phyloP scores from a whole-genome alignment of 2,329 filamentous ascomycete genomes.

The Phialocephala sp. region DNA sequence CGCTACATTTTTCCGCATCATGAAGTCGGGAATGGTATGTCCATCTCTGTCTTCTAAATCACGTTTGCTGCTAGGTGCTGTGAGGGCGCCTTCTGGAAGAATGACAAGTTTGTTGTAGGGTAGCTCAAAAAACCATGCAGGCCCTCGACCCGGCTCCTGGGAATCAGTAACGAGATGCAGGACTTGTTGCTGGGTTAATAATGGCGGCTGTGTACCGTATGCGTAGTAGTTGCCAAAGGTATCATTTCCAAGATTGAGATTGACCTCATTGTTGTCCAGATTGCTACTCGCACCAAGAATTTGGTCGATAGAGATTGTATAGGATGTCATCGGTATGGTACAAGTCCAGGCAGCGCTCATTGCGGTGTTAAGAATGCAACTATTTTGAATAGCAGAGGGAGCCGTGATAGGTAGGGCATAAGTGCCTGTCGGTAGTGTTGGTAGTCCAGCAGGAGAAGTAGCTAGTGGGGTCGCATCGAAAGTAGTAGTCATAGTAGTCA shows the following conservation, averaged over 20 bases:
- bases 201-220: slow-evolving; percentile 68
- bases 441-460: slow-evolving; percentile 56
- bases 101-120: slow-evolving; percentile 70
- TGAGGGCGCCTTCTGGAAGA: slow-evolving; percentile 41
- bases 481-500: slow-evolving; percentile 45
- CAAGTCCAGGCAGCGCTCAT: slow-evolving; percentile 69
- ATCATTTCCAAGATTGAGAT: slow-evolving; percentile 47
- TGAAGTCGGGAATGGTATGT: slow-evolving; percentile 21
- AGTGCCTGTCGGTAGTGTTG: slow-evolving; percentile 58
- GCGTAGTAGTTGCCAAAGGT: slow-evolving; percentile 49
- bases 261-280: slow-evolving; percentile 40
- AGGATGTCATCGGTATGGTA: slow-evolving; percentile 48
- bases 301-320: slow-evolving; percentile 33
- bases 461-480: slow-evolving; percentile 58
- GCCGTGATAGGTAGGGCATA: slow-evolving; percentile 60
- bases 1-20: slow-evolving; percentile 44
- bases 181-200: slow-evolving; percentile 50
- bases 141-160: slow-evolving; percentile 60
- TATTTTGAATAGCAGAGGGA: slow-evolving; percentile 54
- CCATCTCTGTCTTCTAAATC: slow-evolving; percentile 6
- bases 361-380: slow-evolving; percentile 61
- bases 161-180: slow-evolving; percentile 63
- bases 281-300: slow-evolving; percentile 31
- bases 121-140: slow-evolving; percentile 67
- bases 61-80: slow-evolving; percentile 30